Evolutionary conservation across 2,329 filamentous ascomycete species (phyloP), one percentile per base, ranked within the genome.

Genomic region (Aspergillus alliaceus): DNA sequence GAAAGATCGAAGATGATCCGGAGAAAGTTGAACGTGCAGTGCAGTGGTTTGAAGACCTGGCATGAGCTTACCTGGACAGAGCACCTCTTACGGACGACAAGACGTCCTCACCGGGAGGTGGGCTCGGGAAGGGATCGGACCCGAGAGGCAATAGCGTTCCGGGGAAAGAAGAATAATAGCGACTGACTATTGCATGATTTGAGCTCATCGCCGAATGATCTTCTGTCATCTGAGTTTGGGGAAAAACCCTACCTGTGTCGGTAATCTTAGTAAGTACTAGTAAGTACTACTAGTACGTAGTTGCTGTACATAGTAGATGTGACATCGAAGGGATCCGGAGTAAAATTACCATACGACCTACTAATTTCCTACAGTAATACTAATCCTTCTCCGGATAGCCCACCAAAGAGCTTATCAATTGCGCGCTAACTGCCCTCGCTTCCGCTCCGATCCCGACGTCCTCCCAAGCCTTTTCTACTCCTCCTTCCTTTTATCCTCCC

Each of bases 51-150:
- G 6, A 6, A 40, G 18, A 9, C 11, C 11, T 25, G 25, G 44
- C 44, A 48, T 48, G 32, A 32, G 18, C 44, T 48, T 20, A 34
- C 18, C 5, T 40, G n/a, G 44, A 47, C 44, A 20, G 44, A 31
- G 44, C 34, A 49, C 49, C 51, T 44, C 25, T 31, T 32, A 35
- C 39, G 42, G 27, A 56, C 18, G 39, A 53, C 48, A 27, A 27
- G 37, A 52, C 47, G 31, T 52, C 37, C 53, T 69, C 69, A 72
- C 69, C 69, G 69, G 55, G 50, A 51, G 48, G 56, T 61, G 15
- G 53, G 5, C 58, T 62, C 60, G 52, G 66, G 60, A 59, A 66
- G 65, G 44, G 65, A 66, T 67, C 61, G 56, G 63, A 48, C 27
- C 44, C 27, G 44, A 48, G 24, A 15, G 18, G 44, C 27, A 48